Conservation (phyloP, 2,329 filamentous ascomycete genomes). For the Dactylonectria estremocensis region DNA sequence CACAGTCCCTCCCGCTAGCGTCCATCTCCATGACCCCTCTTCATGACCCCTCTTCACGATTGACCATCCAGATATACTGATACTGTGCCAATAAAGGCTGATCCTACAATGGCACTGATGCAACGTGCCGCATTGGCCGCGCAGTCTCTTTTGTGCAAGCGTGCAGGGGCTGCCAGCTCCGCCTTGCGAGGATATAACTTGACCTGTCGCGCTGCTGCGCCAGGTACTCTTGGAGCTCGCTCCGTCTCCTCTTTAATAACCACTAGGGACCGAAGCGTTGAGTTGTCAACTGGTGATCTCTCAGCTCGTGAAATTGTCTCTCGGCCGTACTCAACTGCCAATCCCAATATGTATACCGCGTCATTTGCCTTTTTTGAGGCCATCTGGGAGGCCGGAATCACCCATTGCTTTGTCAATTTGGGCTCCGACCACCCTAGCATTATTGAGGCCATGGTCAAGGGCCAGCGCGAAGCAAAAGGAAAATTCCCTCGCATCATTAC, state of each 20-base stretch:
- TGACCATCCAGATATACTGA: slow-evolving; percentile 26
- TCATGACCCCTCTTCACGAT: slow-evolving; percentile 3
- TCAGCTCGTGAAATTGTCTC: slow-evolving; percentile 33
- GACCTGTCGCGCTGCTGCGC: slow-evolving; percentile 19
- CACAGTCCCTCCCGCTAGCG: slow-evolving; percentile 1
- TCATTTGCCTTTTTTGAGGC: slow-evolving; percentile 89
- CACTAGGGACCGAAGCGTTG: slow-evolving; percentile 15
- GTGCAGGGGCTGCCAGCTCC: slow-evolving; percentile 30
- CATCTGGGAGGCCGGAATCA: slow-evolving; percentile 78
- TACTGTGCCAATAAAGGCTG: slow-evolving; percentile 23
- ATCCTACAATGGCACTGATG: slow-evolving; percentile 44
- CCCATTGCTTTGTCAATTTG: slow-evolving; percentile 75
- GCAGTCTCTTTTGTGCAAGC: slow-evolving; percentile 40
- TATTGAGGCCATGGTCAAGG: slow-evolving; percentile 85
- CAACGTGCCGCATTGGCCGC: slow-evolving; percentile 45
- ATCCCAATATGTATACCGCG: slow-evolving; percentile 74
- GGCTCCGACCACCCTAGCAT: slow-evolving; percentile 83
- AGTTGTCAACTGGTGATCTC: slow-evolving; percentile 24
- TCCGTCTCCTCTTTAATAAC: slow-evolving; percentile 30
- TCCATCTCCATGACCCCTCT: slow-evolving; percentile 4
- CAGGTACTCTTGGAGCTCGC: slow-evolving; percentile 20
- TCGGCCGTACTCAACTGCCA: slow-evolving; percentile 45
- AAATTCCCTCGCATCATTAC: slow-evolving; percentile 83
- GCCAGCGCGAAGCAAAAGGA: slow-evolving; percentile 75
- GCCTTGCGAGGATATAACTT: slow-evolving; percentile 42